A percentile compares a stretch with the other conserved stretches of the same genome.
These are phyloP conservation scores for Aspergillus bridgeri DNA, from an alignment of 495 filamentous ascomycete species.

Conservation along the genomic window DNA sequence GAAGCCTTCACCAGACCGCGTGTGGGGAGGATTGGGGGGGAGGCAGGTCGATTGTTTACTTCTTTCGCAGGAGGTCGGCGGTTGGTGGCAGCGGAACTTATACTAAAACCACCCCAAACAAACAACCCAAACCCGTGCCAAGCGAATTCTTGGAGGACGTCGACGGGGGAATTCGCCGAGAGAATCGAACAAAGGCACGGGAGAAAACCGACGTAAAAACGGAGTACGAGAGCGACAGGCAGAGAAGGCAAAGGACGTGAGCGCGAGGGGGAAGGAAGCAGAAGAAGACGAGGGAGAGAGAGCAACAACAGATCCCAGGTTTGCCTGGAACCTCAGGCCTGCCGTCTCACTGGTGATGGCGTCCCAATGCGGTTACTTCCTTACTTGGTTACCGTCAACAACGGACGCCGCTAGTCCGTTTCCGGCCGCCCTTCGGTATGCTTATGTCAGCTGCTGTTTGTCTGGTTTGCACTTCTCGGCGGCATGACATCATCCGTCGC, in stretches of 20 bases:
- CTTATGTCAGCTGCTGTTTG: conserved; percentile 23
- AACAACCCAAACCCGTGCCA: conserved; percentile 26
- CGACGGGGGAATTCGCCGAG: background rate
- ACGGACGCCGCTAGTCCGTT: conserved; percentile 17
- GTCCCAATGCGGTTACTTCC: conserved; percentile 15
- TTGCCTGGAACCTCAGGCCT: background rate
- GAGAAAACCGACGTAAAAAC: background rate
- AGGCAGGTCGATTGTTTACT: conserved; percentile 31
- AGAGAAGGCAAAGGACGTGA: background rate
- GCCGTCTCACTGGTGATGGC: background rate
- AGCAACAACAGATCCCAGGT: conserved; percentile 23
- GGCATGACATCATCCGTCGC: conserved; percentile 31
- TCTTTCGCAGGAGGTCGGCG: conserved; percentile 15
- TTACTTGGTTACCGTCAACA: conserved; percentile 25
- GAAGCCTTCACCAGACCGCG: conserved; percentile 13
- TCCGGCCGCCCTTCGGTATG: conserved; percentile 10
- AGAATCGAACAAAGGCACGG: background rate
- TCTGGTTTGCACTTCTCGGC: conserved; percentile 8
- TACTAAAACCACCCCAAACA: conserved; percentile 28
- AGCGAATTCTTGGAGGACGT: conserved; percentile 4
- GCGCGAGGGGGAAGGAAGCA: background rate
- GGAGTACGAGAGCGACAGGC: background rate
- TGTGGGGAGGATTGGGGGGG: conserved; percentile 5
- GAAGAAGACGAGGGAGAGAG: conserved; percentile 5
- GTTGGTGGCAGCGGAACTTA: conserved; percentile 19